A percentile compares a stretch with the other conserved stretches of the same genome.
phyloP scores from a whole-genome alignment of 345 rosid species.

The Citrus unshiu region DNA sequence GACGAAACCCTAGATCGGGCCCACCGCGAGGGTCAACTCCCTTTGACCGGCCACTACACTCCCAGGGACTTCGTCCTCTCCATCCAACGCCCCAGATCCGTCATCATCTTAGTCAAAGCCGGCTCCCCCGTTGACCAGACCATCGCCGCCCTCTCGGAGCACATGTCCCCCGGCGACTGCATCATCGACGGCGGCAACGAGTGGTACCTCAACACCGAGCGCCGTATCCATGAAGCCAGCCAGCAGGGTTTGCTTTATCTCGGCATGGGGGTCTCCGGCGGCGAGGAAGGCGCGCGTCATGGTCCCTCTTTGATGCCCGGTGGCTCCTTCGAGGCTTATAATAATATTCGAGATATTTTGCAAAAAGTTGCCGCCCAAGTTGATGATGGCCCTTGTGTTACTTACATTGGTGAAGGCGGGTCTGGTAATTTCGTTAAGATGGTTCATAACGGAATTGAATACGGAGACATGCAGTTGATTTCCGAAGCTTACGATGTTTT shows the following conservation, averaged over 20 bases:
- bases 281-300: constrained; percentile 90
- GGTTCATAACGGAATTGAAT: constrained; percentile 99
- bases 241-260: constrained; percentile 65
- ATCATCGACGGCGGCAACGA: constrained; percentile 97
- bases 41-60: constrained; percentile 65
- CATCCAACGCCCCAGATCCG: constrained; percentile 78
- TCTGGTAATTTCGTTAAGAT: constrained; percentile 97
- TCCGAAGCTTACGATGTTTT: constrained; percentile 93
- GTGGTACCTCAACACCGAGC: constrained; percentile 92
- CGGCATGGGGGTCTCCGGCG: constrained; percentile 98
- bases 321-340: constrained; percentile 73
- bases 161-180: constrained; percentile 79
- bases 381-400: constrained; percentile 97
- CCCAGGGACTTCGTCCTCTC: constrained; percentile 95
- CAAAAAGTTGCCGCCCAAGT: constrained; percentile 91
- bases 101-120: constrained; percentile 92
- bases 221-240: constrained; percentile 62
- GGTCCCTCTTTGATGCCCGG: constrained; percentile 98
- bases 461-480: constrained; percentile 97
- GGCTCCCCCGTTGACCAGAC: constrained; percentile 95
- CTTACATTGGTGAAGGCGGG: constrained; percentile 92
- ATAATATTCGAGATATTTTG: constrained; percentile 62
- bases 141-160: constrained; percentile 66
- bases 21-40: constrained; percentile 60
- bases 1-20: constrained; percentile 87